These are phyloP conservation scores for Raffaelea ambrosiae DNA, from an alignment of 2,329 filamentous ascomycete genomes.

Conservation along the genomic window DNA sequence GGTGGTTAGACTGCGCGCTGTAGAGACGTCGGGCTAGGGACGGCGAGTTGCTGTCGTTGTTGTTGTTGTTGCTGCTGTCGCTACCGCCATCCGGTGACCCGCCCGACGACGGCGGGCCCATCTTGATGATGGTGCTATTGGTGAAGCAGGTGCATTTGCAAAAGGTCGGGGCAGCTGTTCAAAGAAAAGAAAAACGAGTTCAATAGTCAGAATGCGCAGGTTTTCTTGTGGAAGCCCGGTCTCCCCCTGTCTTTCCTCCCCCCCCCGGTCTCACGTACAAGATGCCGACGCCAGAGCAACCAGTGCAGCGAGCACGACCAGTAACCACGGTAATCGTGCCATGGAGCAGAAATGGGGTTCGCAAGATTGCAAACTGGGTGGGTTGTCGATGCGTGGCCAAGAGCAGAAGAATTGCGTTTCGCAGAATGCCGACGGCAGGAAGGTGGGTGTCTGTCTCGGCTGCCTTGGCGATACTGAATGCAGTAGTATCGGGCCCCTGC, in stretches of 20 bases:
- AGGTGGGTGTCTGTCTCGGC: too few species aligned
- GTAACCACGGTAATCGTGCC: conserved; percentile 28
- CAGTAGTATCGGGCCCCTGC: too few species aligned
- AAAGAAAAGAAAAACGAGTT: neutral
- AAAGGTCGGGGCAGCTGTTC: conserved; percentile 50
- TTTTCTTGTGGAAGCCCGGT: too few species aligned
- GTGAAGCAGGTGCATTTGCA: conserved; percentile 65
- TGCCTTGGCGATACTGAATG: too few species aligned
- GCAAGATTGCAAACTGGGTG: too few species aligned
- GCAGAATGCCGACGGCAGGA: too few species aligned
- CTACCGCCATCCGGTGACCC: conserved; percentile 7
- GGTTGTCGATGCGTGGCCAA: too few species aligned
- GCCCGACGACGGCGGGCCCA: conserved; percentile 33
- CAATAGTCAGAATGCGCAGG: too few species aligned
- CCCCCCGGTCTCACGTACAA: conserved; percentile 24
- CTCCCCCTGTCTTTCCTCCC: too few species aligned
- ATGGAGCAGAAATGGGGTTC: conserved; percentile 23
- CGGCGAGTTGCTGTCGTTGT: neutral
- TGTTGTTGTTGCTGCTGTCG: conserved; percentile 8
- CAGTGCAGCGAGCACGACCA: conserved; percentile 27
- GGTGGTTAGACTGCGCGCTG: too few species aligned
- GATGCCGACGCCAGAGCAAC: conserved; percentile 25
- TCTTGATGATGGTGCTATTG: conserved; percentile 58
- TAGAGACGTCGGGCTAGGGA: conserved; percentile 1
- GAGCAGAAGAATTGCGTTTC: too few species aligned